Base-by-base conservation (phyloP, 129 eudicot genomes). In the Artemisia annua region DNA sequence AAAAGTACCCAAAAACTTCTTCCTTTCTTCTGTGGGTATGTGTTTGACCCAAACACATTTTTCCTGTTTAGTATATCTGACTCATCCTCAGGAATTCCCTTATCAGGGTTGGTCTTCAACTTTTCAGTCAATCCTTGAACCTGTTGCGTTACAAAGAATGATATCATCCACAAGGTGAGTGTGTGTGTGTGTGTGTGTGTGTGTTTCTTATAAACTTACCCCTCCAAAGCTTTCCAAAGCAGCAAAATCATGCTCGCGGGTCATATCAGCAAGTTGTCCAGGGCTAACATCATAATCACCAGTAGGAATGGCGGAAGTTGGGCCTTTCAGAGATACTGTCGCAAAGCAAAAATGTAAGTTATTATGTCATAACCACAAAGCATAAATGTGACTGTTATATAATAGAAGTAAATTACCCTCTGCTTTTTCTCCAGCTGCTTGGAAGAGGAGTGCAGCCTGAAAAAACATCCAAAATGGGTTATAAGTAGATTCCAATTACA, bases 1-100 rank as follows among this genome's bases (percentile, higher is more conserved):
- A 30, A 3, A 20, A 18, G 72, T 78, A 93, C 98, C 98, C 92
- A 93, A 82, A 93, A 93, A 81, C 89, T 84, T n/a, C 96, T 85
- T n/a, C 89, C 92, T 77, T 93, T 89, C 66, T 93, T 89, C 51
- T 85, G 85, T 54, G 98, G 98, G 81, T 93, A 93, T 22, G 97
- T 93, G 73, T 93, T 93, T 48, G 98, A 85, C 49, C 98, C 98
- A 75, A 77, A 93, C 48, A 83, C 83, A 63, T 71, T 76, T 81
- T 87, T 89, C 68, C 98, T 66, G 28, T 79, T 71, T 57, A 82
- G 50, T 30, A 89, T 11, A 49, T 93, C 88, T 20, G 71, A 72
- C 72, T 93, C 98, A 19, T 89, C 94, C 11, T 83, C 98, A 71
- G 18, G 28, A 10, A 89, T 79, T 28, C 98, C 98, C 81, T 87